Evolutionary conservation across 495 filamentous ascomycete species (phyloP).

Genomic region (Lasiosphaeria miniovina): DNA sequence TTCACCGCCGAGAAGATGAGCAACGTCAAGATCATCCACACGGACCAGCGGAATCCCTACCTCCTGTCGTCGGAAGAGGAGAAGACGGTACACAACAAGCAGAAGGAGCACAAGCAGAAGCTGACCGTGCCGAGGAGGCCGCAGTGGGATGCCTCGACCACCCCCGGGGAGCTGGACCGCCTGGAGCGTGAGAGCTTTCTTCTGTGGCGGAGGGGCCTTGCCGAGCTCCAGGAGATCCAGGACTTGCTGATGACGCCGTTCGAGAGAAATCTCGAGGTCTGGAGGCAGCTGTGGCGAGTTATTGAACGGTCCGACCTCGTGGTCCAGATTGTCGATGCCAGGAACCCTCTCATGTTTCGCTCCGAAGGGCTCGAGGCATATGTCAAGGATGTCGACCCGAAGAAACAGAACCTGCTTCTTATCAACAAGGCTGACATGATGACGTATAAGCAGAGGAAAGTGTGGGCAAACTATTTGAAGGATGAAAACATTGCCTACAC

Average conservation of each 20-base stretch:
- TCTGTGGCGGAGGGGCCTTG: constrained; percentile 85
- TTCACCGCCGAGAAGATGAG: constrained; percentile 99
- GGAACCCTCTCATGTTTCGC: constrained; percentile 91
- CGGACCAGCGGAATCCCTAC: constrained; percentile 91
- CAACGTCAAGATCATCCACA: constrained; percentile 97
- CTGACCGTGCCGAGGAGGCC: constrained; percentile 90
- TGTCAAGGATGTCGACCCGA: constrained; percentile 83
- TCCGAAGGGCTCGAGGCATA: constrained; percentile 92
- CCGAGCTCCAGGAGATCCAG: constrained; percentile 86
- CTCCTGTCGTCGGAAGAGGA: constrained; percentile 88
- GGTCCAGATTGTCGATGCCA: constrained; percentile 97
- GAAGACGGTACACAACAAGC: constrained; percentile 70
- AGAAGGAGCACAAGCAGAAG: constrained; percentile 68
- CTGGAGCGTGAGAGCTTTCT: constrained; percentile 79
- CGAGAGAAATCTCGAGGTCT: constrained; percentile 96
- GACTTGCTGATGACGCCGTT: constrained; percentile 98
- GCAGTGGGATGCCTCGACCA: constrained; percentile 81
- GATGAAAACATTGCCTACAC: constrained; percentile 76
- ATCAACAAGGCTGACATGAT: constrained; percentile 99
- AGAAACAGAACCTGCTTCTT: constrained; percentile 87
- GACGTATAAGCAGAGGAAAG: constrained; percentile 76
- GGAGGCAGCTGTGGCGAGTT: constrained; percentile 97
- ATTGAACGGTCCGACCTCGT: constrained; percentile 95
- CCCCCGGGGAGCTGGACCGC: constrained; percentile 72
- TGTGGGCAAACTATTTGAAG: constrained; percentile 88